A percentile compares a stretch with the other conserved stretches of the same genome.
Conservation (phyloP, 352 stramenopile genomes). For the Globisporangium emineosum region DNA sequence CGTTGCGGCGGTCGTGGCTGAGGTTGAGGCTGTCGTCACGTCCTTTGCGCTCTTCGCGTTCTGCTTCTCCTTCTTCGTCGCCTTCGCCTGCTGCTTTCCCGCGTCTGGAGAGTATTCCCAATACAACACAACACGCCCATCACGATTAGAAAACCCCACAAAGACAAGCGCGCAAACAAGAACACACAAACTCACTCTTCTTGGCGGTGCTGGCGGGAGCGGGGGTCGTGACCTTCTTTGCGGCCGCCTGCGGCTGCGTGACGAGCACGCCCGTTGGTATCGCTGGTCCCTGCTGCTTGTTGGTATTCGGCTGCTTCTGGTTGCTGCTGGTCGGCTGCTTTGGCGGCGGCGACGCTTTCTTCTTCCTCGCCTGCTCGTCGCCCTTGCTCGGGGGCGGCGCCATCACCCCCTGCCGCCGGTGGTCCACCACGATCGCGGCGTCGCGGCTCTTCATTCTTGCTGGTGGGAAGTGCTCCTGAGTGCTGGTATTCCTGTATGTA, state of each 20-base stretch:
- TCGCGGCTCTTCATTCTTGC: slow-evolving; percentile 36
- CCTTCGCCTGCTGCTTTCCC: slow-evolving; percentile 28
- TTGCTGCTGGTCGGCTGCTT: slow-evolving; percentile 10
- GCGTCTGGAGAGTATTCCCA: slow-evolving; percentile 6
- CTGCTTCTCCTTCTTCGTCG: slow-evolving; percentile 36
- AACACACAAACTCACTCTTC: slow-evolving; percentile 4
- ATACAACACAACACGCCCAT: background rate
- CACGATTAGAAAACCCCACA: background rate
- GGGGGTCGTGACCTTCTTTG: background rate
- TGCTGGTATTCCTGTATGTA: background rate
- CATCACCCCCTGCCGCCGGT: slow-evolving; percentile 29
- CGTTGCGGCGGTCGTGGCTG: background rate
- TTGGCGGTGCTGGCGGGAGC: background rate
- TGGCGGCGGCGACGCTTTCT: slow-evolving; percentile 20
- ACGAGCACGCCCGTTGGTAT: background rate
- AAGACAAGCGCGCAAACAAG: background rate
- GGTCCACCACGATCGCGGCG: slow-evolving; percentile 37
- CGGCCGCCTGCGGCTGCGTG: background rate
- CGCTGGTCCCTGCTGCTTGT: slow-evolving; percentile 7
- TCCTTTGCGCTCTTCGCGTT: slow-evolving; percentile 21
- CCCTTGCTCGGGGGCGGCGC: slow-evolving; percentile 22
- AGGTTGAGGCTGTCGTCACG: background rate
- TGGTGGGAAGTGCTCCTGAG: background rate
- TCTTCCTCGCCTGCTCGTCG: slow-evolving; percentile 30
- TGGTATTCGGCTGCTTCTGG: slow-evolving; percentile 13